Evolutionary conservation across 495 filamentous ascomycete species (phyloP).

Genomic region (Daldinia caldariorum): DNA sequence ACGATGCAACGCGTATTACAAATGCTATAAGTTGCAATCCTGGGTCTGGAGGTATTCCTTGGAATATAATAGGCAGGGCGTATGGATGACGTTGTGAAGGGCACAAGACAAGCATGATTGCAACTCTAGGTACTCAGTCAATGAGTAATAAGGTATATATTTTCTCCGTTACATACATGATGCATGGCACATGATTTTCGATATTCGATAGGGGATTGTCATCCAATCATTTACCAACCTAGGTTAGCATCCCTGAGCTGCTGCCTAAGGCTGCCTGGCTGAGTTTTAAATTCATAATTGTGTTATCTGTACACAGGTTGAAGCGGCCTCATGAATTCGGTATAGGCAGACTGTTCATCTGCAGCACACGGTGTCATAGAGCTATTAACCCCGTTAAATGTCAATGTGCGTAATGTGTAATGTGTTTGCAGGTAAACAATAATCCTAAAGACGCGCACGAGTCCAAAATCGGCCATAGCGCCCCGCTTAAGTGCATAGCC

Average conservation of each 20-base stretch:
- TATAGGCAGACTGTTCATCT: not conserved
- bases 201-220: not conserved
- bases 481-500: not conserved
- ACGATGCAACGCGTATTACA: constrained; percentile 3
- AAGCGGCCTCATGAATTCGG: not conserved
- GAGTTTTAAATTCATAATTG: not conserved
- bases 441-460: not conserved
- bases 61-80: constrained; percentile 20
- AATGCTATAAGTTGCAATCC: constrained; percentile 4
- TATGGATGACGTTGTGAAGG: constrained; percentile 38
- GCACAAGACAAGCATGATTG: constrained; percentile 18
- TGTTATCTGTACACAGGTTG: not conserved
- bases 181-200: constrained; percentile 4
- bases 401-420: not conserved
- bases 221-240: not conserved
- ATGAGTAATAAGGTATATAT: constrained; percentile 21
- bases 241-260: not conserved
- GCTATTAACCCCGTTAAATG: not conserved
- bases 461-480: not conserved
- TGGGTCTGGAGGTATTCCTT: constrained; percentile 5
- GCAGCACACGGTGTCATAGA: not conserved
- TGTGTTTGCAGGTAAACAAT: not conserved
- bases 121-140: not conserved
- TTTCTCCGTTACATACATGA: constrained; percentile 24
- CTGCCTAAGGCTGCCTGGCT: too few relatives aligned